Evolutionary conservation across 768 basidiomycete species (phyloP), one percentile per base, ranked within the genome.

Genomic region (Mycena capillaripes): DNA sequence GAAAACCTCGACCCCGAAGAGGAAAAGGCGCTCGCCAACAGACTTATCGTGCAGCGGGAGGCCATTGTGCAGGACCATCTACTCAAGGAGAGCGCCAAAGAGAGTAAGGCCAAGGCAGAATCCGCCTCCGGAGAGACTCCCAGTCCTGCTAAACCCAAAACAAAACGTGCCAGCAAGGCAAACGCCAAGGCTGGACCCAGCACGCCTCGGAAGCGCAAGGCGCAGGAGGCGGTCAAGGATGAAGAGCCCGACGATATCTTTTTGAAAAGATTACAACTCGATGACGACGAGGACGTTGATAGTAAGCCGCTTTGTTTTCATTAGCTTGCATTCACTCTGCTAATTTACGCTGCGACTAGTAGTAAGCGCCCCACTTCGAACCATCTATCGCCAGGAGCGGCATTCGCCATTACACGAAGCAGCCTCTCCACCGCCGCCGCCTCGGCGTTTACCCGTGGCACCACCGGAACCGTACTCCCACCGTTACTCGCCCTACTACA

Each of bases 1-100:
- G 89, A 89, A 74, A 90, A 90, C 70, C 80, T 85, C 42, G 87
- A 89, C 66, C 79, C 86, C 12, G 81, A 80, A 25, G 85, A 85
- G 56, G 88, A 87, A 73, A 80, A 82, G 57, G 77, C 66, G 19
- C 77, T 83, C 53, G 83, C 81, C 1, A 81, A 82, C 62, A 83
- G 81, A 73, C 83, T 88, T 27, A 76, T 86, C 8, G 73, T 76
- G 36, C 85, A 85, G 63, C 81, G 86, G 56, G 81, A 80, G 34
- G 82, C 80, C 42, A 84, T 87, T 55, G 76, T 87, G 42, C 81
- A 76, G 69, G 78, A 74, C 38, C 80, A 84, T 34, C 44, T 61
- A 34, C 53, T 52, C 29, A 76, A 74, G 61, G 72, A 76, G 64
- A 73, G 59, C 23, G 59, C 52, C 21, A 76, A 82, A 73, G 81